Base-by-base conservation (phyloP, 2,329 filamentous ascomycete species). In the Clonostachys rhizophaga region DNA sequence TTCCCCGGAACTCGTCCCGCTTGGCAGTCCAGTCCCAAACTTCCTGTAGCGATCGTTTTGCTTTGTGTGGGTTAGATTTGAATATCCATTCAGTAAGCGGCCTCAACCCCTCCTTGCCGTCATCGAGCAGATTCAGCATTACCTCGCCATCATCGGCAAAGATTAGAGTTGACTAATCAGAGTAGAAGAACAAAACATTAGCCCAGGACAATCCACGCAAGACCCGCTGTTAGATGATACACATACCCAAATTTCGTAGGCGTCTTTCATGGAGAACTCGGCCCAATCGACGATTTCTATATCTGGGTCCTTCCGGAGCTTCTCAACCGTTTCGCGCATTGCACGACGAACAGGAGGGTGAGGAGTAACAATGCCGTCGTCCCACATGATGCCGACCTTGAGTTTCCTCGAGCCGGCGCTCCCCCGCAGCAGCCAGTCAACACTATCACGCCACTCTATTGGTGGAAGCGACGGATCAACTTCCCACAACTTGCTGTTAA, bases 301-400 rank as follows among this genome's bases (percentile, higher is more conserved):
- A 42, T 41, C 45, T 20, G 18, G 18, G 5, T 20, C 18, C 18
- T 20, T 20, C 18, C 18, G 18, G 18, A 20, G 18, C 18, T 20
- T 20, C 18, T 20, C 18, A 20, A 20, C 18, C 18, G 18, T 20
- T 20, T 20, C 18, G 18, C 18, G 18, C 18, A 20, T 20, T 20
- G 18, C 18, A 20, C 18, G 18, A 20, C 20, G 16, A 14, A 43
- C 30, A 6, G 42, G 42, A 33, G 42, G 42, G 16, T 20, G 9
- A n/a, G 42, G 42, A 5, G n/a, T n/a, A 11, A 43, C 83, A 44
- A 83, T 70, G 10, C 76, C 79, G 58, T 89, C 86, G 60, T 84
- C 69, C 75, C 78, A 82, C 62, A 87, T 70, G 34, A 89, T 75
- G 5, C 69, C 85, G 45, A 89, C 67, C 40, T 69, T 76, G 20